These are phyloP conservation scores for Kuraishia ogatae DNA, from an alignment of 805 yeast species.

Conservation along the genomic window DNA sequence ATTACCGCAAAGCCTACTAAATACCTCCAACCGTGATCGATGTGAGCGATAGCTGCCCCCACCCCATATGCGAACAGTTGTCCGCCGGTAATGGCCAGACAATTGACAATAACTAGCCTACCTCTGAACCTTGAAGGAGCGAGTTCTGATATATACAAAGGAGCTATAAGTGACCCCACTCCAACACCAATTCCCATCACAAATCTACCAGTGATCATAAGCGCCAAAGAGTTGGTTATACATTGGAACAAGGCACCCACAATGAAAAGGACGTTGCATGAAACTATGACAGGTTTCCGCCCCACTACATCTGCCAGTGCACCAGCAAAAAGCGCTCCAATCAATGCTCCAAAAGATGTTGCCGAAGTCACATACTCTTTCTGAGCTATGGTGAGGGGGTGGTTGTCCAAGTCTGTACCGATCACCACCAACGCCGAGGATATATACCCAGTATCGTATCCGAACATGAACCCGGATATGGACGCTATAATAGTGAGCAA, in stretches of 20 bases:
- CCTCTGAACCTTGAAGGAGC: slow-evolving; percentile 93
- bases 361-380: slow-evolving; percentile 46
- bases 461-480: slow-evolving; percentile 52
- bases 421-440: slow-evolving; percentile 46
- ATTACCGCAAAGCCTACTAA: slow-evolving; percentile 85
- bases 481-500: slow-evolving; percentile 41
- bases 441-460: slow-evolving; percentile 53
- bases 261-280: slow-evolving; percentile 37
- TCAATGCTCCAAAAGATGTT: slow-evolving; percentile 46
- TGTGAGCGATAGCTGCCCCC: slow-evolving; percentile 75
- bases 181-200: slow-evolving; percentile 98
- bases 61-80: slow-evolving; percentile 90
- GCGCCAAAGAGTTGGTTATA: slow-evolving; percentile 73
- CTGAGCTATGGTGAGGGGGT: slow-evolving; percentile 31
- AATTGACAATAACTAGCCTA: slow-evolving; percentile 79
- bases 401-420: slow-evolving; percentile 35
- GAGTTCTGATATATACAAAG: slow-evolving; percentile 82
- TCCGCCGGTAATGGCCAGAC: slow-evolving; percentile 89
- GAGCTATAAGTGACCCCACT: slow-evolving; percentile 89
- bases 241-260: slow-evolving; percentile 71
- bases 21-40: slow-evolving; percentile 85
- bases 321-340: slow-evolving; percentile 43
- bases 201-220: slow-evolving; percentile 86
- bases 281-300: slow-evolving; percentile 33
- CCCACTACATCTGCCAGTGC: slow-evolving; percentile 39